Percentiles rank a stretch among this genome's conserved stretches.
phyloP scores from a whole-genome alignment of 305 asterid species.

The Fraxinus platypoda region DNA sequence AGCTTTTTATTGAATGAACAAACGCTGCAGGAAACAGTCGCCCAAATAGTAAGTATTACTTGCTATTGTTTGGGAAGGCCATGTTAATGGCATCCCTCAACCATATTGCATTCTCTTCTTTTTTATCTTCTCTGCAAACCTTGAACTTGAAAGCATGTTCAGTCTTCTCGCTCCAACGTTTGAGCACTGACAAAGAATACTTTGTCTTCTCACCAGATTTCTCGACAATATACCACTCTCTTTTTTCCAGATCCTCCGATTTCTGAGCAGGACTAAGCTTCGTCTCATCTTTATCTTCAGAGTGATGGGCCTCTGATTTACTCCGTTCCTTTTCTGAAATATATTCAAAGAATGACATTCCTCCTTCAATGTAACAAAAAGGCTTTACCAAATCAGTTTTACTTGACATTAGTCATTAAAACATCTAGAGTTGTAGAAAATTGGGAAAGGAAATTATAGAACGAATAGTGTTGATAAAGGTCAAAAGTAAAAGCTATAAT shows the following conservation, averaged over 20 bases:
- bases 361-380: not conserved
- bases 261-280: not conserved
- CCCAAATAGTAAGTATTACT: not conserved
- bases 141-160: constrained; percentile 26
- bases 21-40: not conserved
- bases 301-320: not conserved
- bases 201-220: constrained; percentile 19
- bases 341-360: not conserved
- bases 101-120: constrained; percentile 29
- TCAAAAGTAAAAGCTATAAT: not conserved
- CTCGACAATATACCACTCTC: constrained; percentile 26
- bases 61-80: constrained; percentile 10
- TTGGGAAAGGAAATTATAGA: not conserved
- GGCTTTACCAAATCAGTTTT: not conserved
- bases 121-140: constrained; percentile 34
- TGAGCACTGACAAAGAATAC: constrained; percentile 26
- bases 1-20: not conserved
- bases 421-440: not conserved
- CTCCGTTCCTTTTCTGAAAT: not conserved
- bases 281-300: not conserved
- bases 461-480: not conserved
- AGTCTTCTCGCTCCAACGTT: constrained; percentile 9
- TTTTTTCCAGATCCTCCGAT: not conserved
- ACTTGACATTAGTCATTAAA: not conserved
- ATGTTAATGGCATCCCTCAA: constrained; percentile 26